A percentile compares a stretch with the other conserved stretches of the same genome.
Evolutionary conservation across 371 early-diverging fungal genomes (phyloP).

Genomic region (Apophysomyces trapeziformis): DNA sequence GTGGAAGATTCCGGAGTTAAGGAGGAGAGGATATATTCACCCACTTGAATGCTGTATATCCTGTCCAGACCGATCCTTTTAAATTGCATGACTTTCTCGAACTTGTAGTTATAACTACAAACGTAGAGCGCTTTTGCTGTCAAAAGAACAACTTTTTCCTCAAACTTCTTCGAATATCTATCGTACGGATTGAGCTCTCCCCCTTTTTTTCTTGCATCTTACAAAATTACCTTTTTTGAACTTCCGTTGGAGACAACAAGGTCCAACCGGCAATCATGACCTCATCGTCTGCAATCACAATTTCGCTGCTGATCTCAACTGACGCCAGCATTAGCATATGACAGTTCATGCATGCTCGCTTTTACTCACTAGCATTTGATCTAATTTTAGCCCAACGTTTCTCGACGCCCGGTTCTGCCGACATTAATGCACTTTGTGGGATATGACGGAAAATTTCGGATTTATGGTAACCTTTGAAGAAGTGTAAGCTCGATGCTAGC

Average conservation of each 20-base stretch:
- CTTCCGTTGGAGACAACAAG: conserved; percentile 57
- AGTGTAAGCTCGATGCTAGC: background rate
- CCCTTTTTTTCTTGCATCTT: conserved; percentile 13
- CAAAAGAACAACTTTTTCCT: conserved; percentile 74
- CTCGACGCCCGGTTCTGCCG: conserved; percentile 61
- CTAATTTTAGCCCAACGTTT: conserved; percentile 54
- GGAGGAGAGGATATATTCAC: conserved; percentile 58
- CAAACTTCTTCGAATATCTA: conserved; percentile 43
- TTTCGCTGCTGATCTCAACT: conserved; percentile 61
- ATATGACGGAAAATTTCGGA: conserved; percentile 52
- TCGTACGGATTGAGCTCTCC: background rate
- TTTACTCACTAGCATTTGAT: conserved; percentile 50
- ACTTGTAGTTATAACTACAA: conserved; percentile 73
- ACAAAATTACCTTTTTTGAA: conserved; percentile 29
- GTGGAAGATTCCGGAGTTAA: conserved; percentile 42
- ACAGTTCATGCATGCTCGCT: conserved; percentile 1
- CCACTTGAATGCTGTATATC: conserved; percentile 63
- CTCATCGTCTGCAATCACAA: conserved; percentile 68
- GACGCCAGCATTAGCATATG: conserved; percentile 10
- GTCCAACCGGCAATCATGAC: conserved; percentile 62
- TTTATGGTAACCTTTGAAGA: conserved; percentile 45
- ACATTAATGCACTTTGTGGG: conserved; percentile 44
- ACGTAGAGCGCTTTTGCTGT: conserved; percentile 73
- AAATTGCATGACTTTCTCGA: conserved; percentile 76
- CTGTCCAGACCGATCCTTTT: conserved; percentile 63